phyloP scores from a whole-genome alignment of 2,329 filamentous ascomycete genomes.

The Ophiostoma quercus region DNA sequence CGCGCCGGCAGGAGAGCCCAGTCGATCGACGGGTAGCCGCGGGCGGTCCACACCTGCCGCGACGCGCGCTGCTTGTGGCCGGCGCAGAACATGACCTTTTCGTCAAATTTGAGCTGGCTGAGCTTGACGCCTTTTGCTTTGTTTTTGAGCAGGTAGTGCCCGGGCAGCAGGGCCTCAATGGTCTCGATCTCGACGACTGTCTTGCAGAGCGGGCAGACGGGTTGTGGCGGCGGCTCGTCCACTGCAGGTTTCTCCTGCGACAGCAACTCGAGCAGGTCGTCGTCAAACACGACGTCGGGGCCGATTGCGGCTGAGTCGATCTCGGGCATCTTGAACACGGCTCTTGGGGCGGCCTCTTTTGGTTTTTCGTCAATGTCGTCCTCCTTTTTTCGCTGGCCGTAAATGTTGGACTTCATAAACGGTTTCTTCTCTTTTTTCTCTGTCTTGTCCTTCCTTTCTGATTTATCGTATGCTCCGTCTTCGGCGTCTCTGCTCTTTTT shows the following conservation, averaged over 20 bases:
- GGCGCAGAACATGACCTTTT: slow-evolving; percentile 60
- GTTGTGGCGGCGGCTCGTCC: background rate
- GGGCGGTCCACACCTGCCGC: slow-evolving; percentile 42
- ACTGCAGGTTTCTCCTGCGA: background rate
- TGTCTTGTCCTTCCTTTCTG: background rate
- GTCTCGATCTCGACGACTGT: slow-evolving; percentile 50
- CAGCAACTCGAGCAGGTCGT: background rate
- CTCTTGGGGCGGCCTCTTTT: background rate
- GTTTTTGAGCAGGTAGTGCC: background rate
- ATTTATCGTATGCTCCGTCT: no score
- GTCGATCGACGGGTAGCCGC: slow-evolving; percentile 64
- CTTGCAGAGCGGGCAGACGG: slow-evolving; percentile 62
- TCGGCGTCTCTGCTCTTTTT: background rate
- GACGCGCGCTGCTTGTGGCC: slow-evolving; percentile 56
- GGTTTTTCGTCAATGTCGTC: background rate
- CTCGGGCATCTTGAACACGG: slow-evolving; percentile 20
- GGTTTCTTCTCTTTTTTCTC: background rate
- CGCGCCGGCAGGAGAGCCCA: slow-evolving; percentile 60
- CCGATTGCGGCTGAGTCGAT: background rate
- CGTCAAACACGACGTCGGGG: background rate
- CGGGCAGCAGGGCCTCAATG: slow-evolving; percentile 37
- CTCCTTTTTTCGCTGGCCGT: background rate
- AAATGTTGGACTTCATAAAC: background rate
- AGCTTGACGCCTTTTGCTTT: slow-evolving; percentile 14
- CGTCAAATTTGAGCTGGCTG: slow-evolving; percentile 46